Base-by-base conservation (phyloP, 306 rosid genomes). In the Trifolium fragiferum region DNA sequence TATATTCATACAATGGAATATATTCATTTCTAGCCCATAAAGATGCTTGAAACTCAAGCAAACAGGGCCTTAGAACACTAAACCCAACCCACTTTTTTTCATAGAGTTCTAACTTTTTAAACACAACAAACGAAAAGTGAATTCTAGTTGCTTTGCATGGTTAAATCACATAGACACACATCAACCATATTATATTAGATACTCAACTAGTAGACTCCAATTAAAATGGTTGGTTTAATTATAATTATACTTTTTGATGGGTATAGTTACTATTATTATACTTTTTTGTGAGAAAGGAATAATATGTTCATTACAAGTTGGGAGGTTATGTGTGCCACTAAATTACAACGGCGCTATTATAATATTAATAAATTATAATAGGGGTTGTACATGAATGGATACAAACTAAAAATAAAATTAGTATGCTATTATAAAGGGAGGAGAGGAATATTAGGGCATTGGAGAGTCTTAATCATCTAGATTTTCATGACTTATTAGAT, bases 21-120 rank as follows among this genome's bases (percentile, higher is more conserved):
- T 81, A 91, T 88, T 88, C 86, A 84, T 35, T 67, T 73, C 66
- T 63, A 86, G 82, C 85, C 85, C 84, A 88, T 81, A 87, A 88
- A 86, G 91, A 91, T 88, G 98, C 98, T 93, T 93, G 84, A 93
- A 87, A 61, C 87, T 91, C 89, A 93, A 91, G 98, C 98, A 91
- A 89, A 85, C 91, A 78, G 78, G 83, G 74, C 96, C 93, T 88
- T 87, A 87, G 83, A 76, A 85, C 89, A 65, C 74, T 63, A 47
- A 87, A 88, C 86, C 84, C 80, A 83, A 80, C 93, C 85, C 73
- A 85, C 89, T 23, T 67, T 44, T 43, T 87, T 76, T 66, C 88
- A 81, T 84, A 54, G 61, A 66, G 68, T 78, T 81, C 71, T 33
- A 73, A 65, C 89, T 85, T 80, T 86, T 80, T 66, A 73, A 76